Evolutionary conservation across 768 basidiomycete species (phyloP).

Genomic region (Mrakia gelida): DNA sequence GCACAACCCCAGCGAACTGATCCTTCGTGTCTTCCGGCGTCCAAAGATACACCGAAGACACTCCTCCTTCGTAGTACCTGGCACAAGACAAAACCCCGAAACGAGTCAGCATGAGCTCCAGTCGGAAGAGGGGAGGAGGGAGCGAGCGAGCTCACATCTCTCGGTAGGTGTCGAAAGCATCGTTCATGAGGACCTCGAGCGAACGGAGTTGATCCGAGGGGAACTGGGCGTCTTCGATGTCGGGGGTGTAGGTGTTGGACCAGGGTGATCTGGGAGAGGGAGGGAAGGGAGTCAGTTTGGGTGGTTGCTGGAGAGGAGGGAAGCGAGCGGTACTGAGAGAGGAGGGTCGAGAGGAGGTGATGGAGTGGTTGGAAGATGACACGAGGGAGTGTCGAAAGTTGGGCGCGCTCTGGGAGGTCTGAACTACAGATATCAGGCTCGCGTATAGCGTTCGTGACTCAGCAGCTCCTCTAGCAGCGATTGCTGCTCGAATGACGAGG

Average conservation of each 20-base stretch:
- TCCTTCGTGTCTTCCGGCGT: constrained; percentile 79
- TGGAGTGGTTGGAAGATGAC: too few species aligned
- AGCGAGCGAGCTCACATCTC: constrained; percentile 69
- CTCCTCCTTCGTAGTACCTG: constrained; percentile 97
- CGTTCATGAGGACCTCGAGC: constrained; percentile 87
- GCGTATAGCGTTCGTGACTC: too few species aligned
- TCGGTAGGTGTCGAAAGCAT: constrained; percentile 94
- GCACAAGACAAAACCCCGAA: too few species aligned
- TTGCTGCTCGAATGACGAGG: neutral
- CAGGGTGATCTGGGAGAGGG: constrained; percentile 73
- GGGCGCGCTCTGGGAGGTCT: too few species aligned
- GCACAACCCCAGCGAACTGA: constrained; percentile 91
- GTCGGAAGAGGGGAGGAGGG: neutral
- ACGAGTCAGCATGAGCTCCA: neutral
- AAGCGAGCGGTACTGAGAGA: too few species aligned
- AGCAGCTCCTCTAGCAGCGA: neutral
- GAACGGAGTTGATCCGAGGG: constrained; percentile 81
- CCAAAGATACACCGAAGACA: constrained; percentile 96
- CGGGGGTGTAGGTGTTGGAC: constrained; percentile 94
- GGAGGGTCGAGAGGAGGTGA: too few species aligned
- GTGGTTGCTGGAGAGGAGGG: too few species aligned
- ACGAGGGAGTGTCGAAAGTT: too few species aligned
- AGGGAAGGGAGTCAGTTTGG: neutral
- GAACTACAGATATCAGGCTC: too few species aligned
- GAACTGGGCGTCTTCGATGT: constrained; percentile 78